Evolutionary conservation across 1,284 basidiomycete species (phyloP).

Genomic region (Boletus mariae): DNA sequence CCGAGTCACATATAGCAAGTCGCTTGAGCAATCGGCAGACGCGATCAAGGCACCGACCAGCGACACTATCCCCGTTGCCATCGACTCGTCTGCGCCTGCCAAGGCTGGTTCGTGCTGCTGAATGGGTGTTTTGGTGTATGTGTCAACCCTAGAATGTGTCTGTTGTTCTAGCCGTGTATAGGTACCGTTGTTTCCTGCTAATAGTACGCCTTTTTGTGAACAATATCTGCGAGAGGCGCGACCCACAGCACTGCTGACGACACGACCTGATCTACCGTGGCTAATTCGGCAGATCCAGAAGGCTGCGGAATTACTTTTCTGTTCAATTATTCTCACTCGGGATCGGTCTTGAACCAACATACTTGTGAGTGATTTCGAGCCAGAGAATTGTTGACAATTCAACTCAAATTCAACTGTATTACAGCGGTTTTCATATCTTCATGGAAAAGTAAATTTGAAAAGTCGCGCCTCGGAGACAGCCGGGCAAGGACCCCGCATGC

Average conservation of each 20-base stretch:
- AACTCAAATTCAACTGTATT: too few relatives aligned
- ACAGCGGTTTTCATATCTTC: too few relatives aligned
- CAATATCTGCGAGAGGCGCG: slow-evolving; percentile 57
- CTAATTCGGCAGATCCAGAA: too few relatives aligned
- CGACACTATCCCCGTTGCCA: slow-evolving; percentile 73
- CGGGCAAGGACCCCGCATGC: too few relatives aligned
- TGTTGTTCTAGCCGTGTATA: slow-evolving; percentile 17
- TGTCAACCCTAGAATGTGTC: too few relatives aligned
- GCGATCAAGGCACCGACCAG: slow-evolving; percentile 69
- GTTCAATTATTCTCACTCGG: too few relatives aligned
- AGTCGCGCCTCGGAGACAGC: too few relatives aligned
- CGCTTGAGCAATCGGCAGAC: slow-evolving; percentile 78
- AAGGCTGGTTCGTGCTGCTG: slow-evolving; percentile 42
- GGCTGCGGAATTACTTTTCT: too few relatives aligned
- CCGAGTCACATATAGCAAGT: slow-evolving; percentile 62
- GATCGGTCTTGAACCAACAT: too few relatives aligned
- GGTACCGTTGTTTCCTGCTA: slow-evolving; percentile 18
- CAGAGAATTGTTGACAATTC: too few relatives aligned
- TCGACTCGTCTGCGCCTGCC: slow-evolving; percentile 29
- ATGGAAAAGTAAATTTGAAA: too few relatives aligned
- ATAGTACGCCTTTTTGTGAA: slow-evolving; percentile 10
- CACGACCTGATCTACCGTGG: slow-evolving; percentile 31
- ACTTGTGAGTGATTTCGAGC: too few relatives aligned
- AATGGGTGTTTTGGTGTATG: slow-evolving; percentile 4
- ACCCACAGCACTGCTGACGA: slow-evolving; percentile 75